Evolutionary conservation across 176 grass and related monocot species (phyloP).

Genomic region (Oryza nivara): DNA sequence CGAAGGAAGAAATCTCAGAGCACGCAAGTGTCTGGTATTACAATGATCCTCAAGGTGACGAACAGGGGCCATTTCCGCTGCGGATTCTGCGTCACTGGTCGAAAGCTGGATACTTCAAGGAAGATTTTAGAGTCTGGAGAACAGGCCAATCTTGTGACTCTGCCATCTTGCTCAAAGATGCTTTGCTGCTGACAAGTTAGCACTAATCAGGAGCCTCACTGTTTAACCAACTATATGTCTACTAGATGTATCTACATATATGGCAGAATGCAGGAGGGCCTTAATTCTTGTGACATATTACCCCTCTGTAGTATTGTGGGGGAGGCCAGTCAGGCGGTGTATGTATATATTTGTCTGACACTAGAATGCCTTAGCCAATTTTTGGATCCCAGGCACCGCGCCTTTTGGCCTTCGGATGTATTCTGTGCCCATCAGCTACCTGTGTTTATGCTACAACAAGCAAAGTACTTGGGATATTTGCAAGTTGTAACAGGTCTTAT

Average conservation of each 20-base stretch:
- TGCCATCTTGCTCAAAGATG: constrained; percentile 58
- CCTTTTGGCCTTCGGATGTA: not conserved
- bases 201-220: not conserved
- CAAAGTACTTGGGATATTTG: not conserved
- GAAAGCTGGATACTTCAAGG: constrained; percentile 42
- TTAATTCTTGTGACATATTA: constrained; percentile 14
- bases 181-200: constrained; percentile 6
- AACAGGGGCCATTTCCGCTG: constrained; percentile 65
- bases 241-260: not conserved
- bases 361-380: not conserved
- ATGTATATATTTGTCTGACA: not conserved
- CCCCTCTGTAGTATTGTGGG: not conserved
- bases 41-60: constrained; percentile 53
- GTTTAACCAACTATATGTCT: not conserved
- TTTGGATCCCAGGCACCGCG: not conserved
- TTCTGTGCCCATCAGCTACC: constrained; percentile 1
- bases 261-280: not conserved
- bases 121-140: constrained; percentile 73
- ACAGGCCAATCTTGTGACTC: constrained; percentile 46
- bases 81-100: constrained; percentile 37
- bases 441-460: not conserved
- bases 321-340: not conserved
- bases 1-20: not conserved
- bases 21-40: constrained; percentile 44
- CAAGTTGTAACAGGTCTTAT: not conserved